Evolutionary conservation across 371 early-diverging fungal genomes (phyloP), one percentile per base, ranked within the genome.

Genomic region (Dipsacomyces acuminosporus): DNA sequence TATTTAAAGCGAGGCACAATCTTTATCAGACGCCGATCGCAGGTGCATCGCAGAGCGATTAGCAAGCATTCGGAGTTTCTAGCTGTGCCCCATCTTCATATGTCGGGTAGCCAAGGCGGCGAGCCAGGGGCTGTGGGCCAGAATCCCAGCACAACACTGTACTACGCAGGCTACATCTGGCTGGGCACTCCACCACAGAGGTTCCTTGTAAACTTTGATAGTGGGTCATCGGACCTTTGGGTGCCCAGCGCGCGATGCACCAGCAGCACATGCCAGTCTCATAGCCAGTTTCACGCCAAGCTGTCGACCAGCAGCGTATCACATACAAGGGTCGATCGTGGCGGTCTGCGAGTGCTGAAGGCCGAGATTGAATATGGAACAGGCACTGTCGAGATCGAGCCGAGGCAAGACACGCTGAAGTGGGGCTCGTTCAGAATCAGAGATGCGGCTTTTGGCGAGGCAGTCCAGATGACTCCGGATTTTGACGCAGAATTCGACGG

Each of bases 191-290:
- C 88, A 15, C 72, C 79, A 3, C 81, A 85, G 53, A 54, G 36
- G 13, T 71, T 86, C 61, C 76, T 80, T 52, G 75, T 88, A 11
- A 74, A 83, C 45, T 82, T 88, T 56, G 89, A 89, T 59, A 89
- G 84, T 0, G 90, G 88, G 0, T 86, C 86, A 18, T 72, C 83
- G 22, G 84, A 88, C 47, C 52, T 86, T 7, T 88, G 90, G 90
- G 51, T 84, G 45, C 78, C 65, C 51, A 66, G 46, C 60, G 54
- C 41, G 7, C 47, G 44, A 41, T 80, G 67, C 65, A 43, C 24
- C 34, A 71, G 58, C 44, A 9, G 35, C 4, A 54, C 48, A 6
- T 70, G 71, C 44, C 33, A 19, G 26, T 2, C 48, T 2, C 64
- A 64, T 36, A 26, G 19, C 17, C 55, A 51, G 18, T 70, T 53